Evolutionary conservation across 1,284 basidiomycete species (phyloP), one percentile per base, ranked within the genome.

Genomic region (Leccinum subrobustum): DNA sequence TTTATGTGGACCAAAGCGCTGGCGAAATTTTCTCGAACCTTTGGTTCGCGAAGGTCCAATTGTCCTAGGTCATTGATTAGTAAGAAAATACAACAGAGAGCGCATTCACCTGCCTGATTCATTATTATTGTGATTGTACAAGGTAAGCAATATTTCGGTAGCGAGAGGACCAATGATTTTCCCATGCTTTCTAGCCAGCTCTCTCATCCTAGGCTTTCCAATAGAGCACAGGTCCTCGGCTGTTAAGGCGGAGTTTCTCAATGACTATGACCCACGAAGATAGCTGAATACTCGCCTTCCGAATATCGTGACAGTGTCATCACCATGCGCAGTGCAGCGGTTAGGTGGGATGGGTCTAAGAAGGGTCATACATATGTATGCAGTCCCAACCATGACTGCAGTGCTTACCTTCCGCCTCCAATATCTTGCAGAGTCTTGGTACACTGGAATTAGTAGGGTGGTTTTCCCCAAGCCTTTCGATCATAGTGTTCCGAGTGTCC

Each of bases 111-210:
- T 52, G 31, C 31, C 29, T 33, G n/a, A 11, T 11, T 44, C 1
- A 18, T 0, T 8, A 3, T 65, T 59, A 5, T n/a, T 4, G 2
- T 23, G 25, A 3, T 63, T 23, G 8, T 60, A 63, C 0, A 73
- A 25, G 1, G 54, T 52, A 29, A 73, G 58, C 1, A 57, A 47
- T 53, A 64, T 56, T 29, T 73, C 67, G 2, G 66, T 61, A 16
- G 70, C 64, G 8, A 73, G 59, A 11, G 52, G 59, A 37, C 70
- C 69, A 16, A 70, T 47, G 2, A 64, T 54, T 14, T 42, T 31
- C 0, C 52, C 50, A 0, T 63, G 3, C 11, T 53, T 62, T n/a
- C 25, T 47, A 1, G 69, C 67, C 35, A 73, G 18, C 6, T 67
- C 20, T 18, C 42, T 58, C 20, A 70, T 52, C 44, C 56, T 62